phyloP scores from a whole-genome alignment of 2,329 filamentous ascomycete species.

The Phaeosphaeria sp. region DNA sequence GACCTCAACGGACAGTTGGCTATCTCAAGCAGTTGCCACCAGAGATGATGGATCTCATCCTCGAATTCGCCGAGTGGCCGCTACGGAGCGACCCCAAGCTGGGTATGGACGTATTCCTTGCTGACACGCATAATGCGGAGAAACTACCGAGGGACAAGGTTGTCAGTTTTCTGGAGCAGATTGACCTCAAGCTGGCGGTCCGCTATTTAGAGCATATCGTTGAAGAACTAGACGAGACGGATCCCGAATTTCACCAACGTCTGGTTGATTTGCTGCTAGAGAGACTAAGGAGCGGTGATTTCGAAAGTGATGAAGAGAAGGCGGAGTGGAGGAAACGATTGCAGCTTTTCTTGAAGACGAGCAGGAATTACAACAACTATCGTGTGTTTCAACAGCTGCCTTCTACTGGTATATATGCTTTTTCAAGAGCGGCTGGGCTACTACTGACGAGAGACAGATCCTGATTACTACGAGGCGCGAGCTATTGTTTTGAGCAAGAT shows the following conservation, averaged over 20 bases:
- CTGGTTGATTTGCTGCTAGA: conserved; percentile 76
- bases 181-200: conserved; percentile 75
- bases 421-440: too few relatives aligned
- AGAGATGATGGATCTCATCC: conserved; percentile 85
- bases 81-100: conserved; percentile 72
- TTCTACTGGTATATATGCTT: conserved; percentile 68
- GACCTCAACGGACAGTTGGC: conserved; percentile 80
- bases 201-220: conserved; percentile 92
- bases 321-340: conserved; percentile 67
- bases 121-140: conserved; percentile 94
- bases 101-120: conserved; percentile 91
- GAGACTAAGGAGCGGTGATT: conserved; percentile 52
- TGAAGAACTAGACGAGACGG: conserved; percentile 81
- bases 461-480: conserved; percentile 85
- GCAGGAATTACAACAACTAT: conserved; percentile 79
- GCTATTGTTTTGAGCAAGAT: conserved; percentile 93
- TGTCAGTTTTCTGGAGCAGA: conserved; percentile 72
- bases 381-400: conserved; percentile 80
- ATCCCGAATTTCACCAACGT: conserved; percentile 84
- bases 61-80: conserved; percentile 92
- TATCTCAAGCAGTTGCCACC: conserved; percentile 91
- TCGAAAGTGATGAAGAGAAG: conserved; percentile 44
- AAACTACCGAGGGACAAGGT: conserved; percentile 80
- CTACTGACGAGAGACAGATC: conserved; percentile 60
- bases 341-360: conserved; percentile 76